A percentile compares a stretch with the other conserved stretches of the same genome.
Conservation (phyloP, 2,329 filamentous ascomycete species). For the Bipolaris sorokiniana region DNA sequence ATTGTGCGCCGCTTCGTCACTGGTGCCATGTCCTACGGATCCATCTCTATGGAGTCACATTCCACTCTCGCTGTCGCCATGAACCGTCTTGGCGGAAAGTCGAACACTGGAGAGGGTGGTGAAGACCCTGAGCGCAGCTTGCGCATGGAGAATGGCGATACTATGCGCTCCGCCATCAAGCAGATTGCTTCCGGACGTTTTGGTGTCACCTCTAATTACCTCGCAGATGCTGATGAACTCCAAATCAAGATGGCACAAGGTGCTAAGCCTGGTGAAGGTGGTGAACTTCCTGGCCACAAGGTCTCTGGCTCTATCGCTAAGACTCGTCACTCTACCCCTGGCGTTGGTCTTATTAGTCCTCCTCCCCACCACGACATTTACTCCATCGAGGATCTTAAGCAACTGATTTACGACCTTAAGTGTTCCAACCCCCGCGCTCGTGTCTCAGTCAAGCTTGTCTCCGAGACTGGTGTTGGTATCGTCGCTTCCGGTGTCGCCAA, state of each 20-base stretch:
- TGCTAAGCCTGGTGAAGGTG: constrained; percentile 96
- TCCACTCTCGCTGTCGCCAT: constrained; percentile 94
- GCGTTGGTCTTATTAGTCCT: constrained; percentile 93
- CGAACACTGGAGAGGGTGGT: constrained; percentile 96
- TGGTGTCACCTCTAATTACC: constrained; percentile 92
- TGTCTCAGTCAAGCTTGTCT: constrained; percentile 96
- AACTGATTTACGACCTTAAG: constrained; percentile 96
- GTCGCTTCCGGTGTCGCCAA: constrained; percentile 97
- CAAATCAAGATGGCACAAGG: constrained; percentile 99
- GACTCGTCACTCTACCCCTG: constrained; percentile 93
- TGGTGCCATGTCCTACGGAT: constrained; percentile 97
- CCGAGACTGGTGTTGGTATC: constrained; percentile 95
- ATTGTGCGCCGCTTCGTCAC: constrained; percentile 97
- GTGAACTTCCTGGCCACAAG: constrained; percentile 96
- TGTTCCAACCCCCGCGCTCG: constrained; percentile 91
- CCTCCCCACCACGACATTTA: constrained; percentile 98
- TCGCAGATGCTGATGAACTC: constrained; percentile 92
- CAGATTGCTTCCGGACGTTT: constrained; percentile 96
- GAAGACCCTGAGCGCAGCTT: constrained; percentile 92
- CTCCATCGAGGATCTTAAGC: constrained; percentile 97
- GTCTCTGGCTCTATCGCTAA: constrained; percentile 92
- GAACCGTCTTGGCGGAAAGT: constrained; percentile 96
- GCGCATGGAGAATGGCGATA: constrained; percentile 87
- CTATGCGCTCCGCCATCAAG: constrained; percentile 97
- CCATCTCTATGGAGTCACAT: constrained; percentile 98